Evolutionary conservation across 768 basidiomycete genomes (phyloP), one percentile per base, ranked within the genome.

Genomic region (Auriscalpium orientale): DNA sequence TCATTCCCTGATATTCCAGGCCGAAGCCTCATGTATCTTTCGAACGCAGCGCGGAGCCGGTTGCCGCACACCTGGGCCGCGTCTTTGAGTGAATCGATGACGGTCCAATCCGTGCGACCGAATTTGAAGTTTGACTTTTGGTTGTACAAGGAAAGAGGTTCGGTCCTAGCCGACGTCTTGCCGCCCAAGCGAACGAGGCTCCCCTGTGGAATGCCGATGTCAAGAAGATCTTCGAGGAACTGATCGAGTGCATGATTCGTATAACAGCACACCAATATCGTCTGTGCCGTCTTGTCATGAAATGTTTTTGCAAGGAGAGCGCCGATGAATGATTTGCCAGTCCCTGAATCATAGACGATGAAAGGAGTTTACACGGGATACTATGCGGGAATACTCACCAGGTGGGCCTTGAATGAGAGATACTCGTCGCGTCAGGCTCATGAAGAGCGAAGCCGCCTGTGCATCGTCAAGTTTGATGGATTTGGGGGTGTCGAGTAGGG

Each of bases 211-310:
- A 89, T 85, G 0, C 82, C 84, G 34, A 82, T 81, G 18, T 75
- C 72, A 2, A 87, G 64, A 2, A 89, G 75, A 53, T 83, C 80
- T 21, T 80, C 78, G 4, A 89, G 72, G 54, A 89, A 83, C 51
- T 86, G 81, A 58, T 88, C 86, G 0, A 89, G 76, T 0, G 87
- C 86, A 46, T 89, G 87, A 56, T 89, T 89, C 1, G 86, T 89
- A 58, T 80, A 87, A 59, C 85, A 87, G 16, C 85, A 81, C 1
- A 87, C 83, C 4, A 88, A 76, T 21, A 89, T 85, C 0, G 65
- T 80, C 51, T 74, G 71, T 0, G 61, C 16, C 0, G 79, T 78
- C 53, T 68, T 67, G 13, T 80, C 75, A 49, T 85, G 76, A 4
- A 86, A 66, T 4, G 77, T 70, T 60, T 86, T 87, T 0, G 83